Percentiles rank a stretch among this genome's conserved stretches.
These are phyloP conservation scores for Rhodamnia rubescens DNA, from an alignment of 345 rosid species.

Conservation along the genomic window DNA sequence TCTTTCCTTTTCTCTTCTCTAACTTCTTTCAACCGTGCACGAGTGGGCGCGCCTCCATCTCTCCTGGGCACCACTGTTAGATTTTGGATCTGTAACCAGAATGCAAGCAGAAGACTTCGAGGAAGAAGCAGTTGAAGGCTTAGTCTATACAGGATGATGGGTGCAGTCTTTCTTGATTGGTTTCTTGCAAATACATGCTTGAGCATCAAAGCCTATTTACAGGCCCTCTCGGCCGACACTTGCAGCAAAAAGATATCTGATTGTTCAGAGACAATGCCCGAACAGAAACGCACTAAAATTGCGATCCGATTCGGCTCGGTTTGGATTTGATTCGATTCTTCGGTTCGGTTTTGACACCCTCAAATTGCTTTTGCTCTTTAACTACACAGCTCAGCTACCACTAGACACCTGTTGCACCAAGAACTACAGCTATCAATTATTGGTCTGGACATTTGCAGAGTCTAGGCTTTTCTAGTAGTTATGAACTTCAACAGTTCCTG, in stretches of 20 bases:
- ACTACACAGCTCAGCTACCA: neutral
- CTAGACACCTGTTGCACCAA: neutral
- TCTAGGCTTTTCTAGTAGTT: neutral
- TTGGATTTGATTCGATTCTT: too few relatives aligned
- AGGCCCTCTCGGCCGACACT: neutral
- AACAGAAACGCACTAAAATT: too few relatives aligned
- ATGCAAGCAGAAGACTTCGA: neutral
- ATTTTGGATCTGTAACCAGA: neutral
- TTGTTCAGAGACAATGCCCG: neutral
- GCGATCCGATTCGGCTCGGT: too few relatives aligned
- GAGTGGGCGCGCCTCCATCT: neutral
- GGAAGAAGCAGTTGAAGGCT: neutral
- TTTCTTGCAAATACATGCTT: neutral
- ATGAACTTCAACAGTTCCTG: neutral
- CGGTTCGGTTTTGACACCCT: too few relatives aligned
- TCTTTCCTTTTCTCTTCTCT: neutral
- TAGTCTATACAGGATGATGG: rapidly evolving
- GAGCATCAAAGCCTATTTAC: neutral
- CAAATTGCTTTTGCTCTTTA: neutral
- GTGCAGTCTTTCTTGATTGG: neutral
- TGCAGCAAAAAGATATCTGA: neutral
- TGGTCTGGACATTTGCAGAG: too few relatives aligned
- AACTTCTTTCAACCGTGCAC: neutral
- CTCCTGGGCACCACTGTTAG: neutral
- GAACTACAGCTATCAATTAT: neutral